Conservation (phyloP, 1,284 basidiomycete genomes). For the Prillingera fragicola region DNA sequence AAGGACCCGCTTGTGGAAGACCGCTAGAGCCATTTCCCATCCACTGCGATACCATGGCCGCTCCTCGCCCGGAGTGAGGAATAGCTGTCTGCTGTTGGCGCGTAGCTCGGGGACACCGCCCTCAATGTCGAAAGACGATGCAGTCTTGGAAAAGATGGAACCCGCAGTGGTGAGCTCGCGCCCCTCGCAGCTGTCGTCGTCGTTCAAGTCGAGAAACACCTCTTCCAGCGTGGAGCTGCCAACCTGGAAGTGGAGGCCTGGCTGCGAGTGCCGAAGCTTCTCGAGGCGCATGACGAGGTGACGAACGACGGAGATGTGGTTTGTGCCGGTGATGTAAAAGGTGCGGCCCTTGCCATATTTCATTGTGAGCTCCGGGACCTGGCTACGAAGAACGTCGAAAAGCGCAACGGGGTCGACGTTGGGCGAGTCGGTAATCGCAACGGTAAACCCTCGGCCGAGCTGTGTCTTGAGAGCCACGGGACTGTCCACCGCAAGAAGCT, state of each 20-base stretch:
- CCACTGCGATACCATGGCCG: slow-evolving; percentile 3
- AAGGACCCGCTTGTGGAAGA: slow-evolving; percentile 66
- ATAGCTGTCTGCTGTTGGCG: neutral
- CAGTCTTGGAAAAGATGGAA: neutral
- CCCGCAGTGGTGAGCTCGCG: neutral
- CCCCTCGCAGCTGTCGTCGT: slow-evolving; percentile 36
- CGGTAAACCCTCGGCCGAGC: slow-evolving; percentile 66
- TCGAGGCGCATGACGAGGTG: slow-evolving; percentile 55
- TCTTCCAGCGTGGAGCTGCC: slow-evolving; percentile 70
- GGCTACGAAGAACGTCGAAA: slow-evolving; percentile 1
- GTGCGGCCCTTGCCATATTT: slow-evolving; percentile 12
- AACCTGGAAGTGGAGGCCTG: slow-evolving; percentile 56
- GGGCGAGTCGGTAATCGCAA: slow-evolving; percentile 43
- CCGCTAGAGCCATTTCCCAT: neutral
- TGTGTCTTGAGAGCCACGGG: slow-evolving; percentile 66
- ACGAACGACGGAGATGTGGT: slow-evolving; percentile 55
- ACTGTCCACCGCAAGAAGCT: slow-evolving; percentile 63
- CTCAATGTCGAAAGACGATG: neutral
- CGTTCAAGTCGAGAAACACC: slow-evolving; percentile 65
- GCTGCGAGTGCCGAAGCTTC: neutral
- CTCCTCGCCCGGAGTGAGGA: slow-evolving; percentile 2
- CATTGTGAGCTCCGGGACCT: slow-evolving; percentile 4
- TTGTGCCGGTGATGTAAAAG: slow-evolving; percentile 45
- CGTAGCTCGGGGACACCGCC: neutral
- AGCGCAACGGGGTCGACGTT: slow-evolving; percentile 49